These are phyloP conservation scores for Termitomyces sp. DNA, from an alignment of 768 basidiomycete species.

Conservation along the genomic window DNA sequence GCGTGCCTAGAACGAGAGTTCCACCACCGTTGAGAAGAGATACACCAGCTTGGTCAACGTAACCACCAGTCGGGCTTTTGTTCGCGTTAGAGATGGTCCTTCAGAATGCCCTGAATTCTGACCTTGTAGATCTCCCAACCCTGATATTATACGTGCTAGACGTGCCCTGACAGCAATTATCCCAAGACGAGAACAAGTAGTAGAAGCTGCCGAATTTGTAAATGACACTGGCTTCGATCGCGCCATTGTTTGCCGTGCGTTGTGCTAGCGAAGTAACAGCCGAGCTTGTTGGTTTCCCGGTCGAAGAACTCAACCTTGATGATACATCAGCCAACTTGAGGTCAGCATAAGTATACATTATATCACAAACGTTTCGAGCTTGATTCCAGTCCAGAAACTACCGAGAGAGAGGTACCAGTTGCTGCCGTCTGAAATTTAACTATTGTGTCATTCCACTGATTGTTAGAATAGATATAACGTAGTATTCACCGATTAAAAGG, in stretches of 20 bases:
- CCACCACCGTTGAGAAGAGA: constrained; percentile 44
- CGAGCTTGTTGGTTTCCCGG: constrained; percentile 33
- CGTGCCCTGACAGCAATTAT: constrained; percentile 44
- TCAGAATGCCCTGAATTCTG: neutral
- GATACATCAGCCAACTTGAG: neutral
- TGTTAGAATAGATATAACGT: neutral
- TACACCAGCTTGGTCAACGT: constrained; percentile 41
- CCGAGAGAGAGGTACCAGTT: constrained; percentile 48
- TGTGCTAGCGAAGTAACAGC: constrained; percentile 38
- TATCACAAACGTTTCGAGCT: constrained; percentile 17
- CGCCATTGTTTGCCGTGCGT: constrained; percentile 37
- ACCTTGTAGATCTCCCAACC: constrained; percentile 45
- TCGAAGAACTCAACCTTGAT: constrained; percentile 30
- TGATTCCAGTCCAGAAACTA: constrained; percentile 54
- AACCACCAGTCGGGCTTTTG: constrained; percentile 37
- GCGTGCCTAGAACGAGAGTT: constrained; percentile 40
- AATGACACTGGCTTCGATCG: constrained; percentile 45
- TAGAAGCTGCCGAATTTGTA: constrained; percentile 40
- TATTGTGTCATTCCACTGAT: neutral
- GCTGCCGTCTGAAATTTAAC: constrained; percentile 15
- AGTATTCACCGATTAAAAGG: constrained; percentile 1
- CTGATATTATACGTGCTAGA: constrained; percentile 57
- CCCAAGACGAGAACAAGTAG: constrained; percentile 56
- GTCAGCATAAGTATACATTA: neutral
- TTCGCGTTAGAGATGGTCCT: neutral